Base-by-base conservation (phyloP, 169 alveolate genomes). In the Plasmodium falciparum region DNA sequence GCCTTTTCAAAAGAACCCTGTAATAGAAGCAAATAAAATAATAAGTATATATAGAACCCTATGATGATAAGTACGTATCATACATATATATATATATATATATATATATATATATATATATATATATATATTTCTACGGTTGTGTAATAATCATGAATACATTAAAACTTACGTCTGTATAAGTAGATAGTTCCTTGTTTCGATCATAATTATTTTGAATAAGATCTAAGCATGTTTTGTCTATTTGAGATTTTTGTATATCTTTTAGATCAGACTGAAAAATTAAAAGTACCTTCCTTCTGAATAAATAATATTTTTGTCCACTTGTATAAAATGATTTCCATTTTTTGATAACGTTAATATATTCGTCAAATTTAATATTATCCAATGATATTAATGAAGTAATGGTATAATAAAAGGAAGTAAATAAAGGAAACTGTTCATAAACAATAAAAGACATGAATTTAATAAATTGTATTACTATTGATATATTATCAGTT, bases 1-100 rank as follows among this genome's bases (percentile, higher is more conserved):
- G 91, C 91, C 61, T 80, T 80, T 22, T 80, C 91, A 50, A 67
- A 47, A 39, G 91, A 70, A 26, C 58, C 91, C 91, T 80, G 52
- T n/a, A 24, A 59, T 59, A 29, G 49, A 52, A 22, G n/a, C 13
- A 12, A 20, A 47, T 29, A 11, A 65, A 26, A 12, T 65, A 11
- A 29, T 39, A 11, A 24, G 7, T 11, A 29, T 15, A 2, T 26
- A 4, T 39, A 67, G 11, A 20, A 39, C n/a, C 3, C 17, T 67
- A 15, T 17, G 62, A 54, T 54, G 70, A 5, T 20, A 61, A 2
- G 58, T 5, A 47, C 11, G 13, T 70, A 20, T 62, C 11, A 11
- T 24, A 56, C 4, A 73, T 24, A 29, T 50, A 73, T 73, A 9
- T 70, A 73, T 73, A 29, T 56, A 15, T 50, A 56, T 29, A 73